A percentile compares a stretch with the other conserved stretches of the same genome.
These are phyloP conservation scores for Vicia faba DNA, from an alignment of 306 rosid species.

Conservation along the genomic window DNA sequence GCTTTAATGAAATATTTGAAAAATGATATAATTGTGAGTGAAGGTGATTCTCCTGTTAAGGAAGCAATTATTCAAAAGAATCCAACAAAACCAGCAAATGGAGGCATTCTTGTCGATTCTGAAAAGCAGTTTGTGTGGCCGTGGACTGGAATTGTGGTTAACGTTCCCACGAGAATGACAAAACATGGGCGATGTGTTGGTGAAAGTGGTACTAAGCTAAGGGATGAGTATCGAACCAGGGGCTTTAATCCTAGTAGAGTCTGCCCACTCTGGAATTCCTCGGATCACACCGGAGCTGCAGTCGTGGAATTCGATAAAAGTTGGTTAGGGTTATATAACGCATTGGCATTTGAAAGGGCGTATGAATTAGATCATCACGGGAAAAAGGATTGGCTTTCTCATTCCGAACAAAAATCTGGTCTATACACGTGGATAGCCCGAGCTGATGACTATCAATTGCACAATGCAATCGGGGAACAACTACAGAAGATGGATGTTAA, in stretches of 20 bases:
- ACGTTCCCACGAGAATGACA: constrained; percentile 64
- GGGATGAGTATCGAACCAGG: constrained; percentile 71
- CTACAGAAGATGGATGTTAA: constrained; percentile 70
- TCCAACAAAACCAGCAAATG: constrained; percentile 50
- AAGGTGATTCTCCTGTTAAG: constrained; percentile 38
- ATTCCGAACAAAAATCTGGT: constrained; percentile 56
- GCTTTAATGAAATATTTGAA: constrained; percentile 75
- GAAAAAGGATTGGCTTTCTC: constrained; percentile 62
- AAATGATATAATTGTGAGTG: constrained; percentile 51
- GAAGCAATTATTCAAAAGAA: background rate
- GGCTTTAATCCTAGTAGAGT: constrained; percentile 84
- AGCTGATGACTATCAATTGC: constrained; percentile 63
- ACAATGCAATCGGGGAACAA: constrained; percentile 68
- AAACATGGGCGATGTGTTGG: constrained; percentile 72
- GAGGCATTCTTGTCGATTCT: constrained; percentile 43
- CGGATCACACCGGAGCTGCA: constrained; percentile 83
- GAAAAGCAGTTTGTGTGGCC: constrained; percentile 87
- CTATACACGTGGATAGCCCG: constrained; percentile 92
- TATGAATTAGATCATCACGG: constrained; percentile 77
- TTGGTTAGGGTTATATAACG: constrained; percentile 79
- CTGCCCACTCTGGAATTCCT: constrained; percentile 57
- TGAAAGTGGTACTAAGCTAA: constrained; percentile 80
- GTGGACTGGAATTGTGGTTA: constrained; percentile 86
- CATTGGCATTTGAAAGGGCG: constrained; percentile 81
- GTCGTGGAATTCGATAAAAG: constrained; percentile 75